Evolutionary conservation across 805 yeast genomes (phyloP).

Genomic region (Teunomyces stri): DNA sequence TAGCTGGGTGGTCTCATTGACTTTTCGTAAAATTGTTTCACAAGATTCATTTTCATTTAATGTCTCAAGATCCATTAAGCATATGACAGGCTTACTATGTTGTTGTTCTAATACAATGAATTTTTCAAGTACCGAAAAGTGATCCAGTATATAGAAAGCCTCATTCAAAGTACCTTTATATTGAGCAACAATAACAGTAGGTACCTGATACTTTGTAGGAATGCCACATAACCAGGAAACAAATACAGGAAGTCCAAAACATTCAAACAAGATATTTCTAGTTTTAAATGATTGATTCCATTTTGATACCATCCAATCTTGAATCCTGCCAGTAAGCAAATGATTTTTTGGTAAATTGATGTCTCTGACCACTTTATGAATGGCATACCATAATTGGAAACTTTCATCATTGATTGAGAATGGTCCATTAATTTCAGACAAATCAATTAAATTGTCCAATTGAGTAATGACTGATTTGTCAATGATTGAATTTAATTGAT

Average conservation of each 20-base stretch:
- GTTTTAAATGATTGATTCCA: slow-evolving; percentile 34
- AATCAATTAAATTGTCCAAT: slow-evolving; percentile 49
- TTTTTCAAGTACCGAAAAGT: slow-evolving; percentile 3
- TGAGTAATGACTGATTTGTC: slow-evolving; percentile 47
- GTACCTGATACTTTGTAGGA: not conserved
- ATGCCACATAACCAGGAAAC: slow-evolving; percentile 45
- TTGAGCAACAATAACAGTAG: not conserved
- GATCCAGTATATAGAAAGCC: slow-evolving; percentile 3
- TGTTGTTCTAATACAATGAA: slow-evolving; percentile 8
- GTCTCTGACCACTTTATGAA: slow-evolving; percentile 34
- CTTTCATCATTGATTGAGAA: slow-evolving; percentile 43
- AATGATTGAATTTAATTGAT: slow-evolving; percentile 11
- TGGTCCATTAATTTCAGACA: slow-evolving; percentile 65
- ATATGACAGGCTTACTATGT: not conserved
- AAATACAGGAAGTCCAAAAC: slow-evolving; percentile 30
- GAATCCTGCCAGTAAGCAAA: slow-evolving; percentile 26
- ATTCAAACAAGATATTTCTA: slow-evolving; percentile 29
- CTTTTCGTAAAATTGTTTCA: slow-evolving; percentile 7
- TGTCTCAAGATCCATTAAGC: slow-evolving; percentile 2
- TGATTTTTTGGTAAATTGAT: slow-evolving; percentile 28
- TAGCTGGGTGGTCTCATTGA: slow-evolving; percentile 8
- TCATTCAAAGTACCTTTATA: slow-evolving; percentile 11
- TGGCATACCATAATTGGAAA: slow-evolving; percentile 52
- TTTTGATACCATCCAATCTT: slow-evolving; percentile 52
- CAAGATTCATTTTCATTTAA: slow-evolving; percentile 4